A percentile compares a stretch with the other conserved stretches of the same genome.
These are phyloP conservation scores for Onygena corvina DNA, from an alignment of 2,329 filamentous ascomycete species.

Conservation along the genomic window DNA sequence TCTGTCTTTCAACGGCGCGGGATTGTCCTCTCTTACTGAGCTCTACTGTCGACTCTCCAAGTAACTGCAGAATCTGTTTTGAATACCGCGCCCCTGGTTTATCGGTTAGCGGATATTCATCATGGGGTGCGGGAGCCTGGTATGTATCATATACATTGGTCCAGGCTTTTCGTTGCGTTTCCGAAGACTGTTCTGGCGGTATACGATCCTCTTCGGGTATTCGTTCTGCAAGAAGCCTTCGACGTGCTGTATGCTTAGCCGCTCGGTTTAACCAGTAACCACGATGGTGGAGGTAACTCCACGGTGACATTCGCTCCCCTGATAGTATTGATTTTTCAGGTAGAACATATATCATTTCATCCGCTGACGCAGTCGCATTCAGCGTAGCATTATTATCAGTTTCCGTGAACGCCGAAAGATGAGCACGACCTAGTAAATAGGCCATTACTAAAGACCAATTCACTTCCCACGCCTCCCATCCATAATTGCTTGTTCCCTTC, in stretches of 20 bases:
- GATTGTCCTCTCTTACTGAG: conserved; percentile 43
- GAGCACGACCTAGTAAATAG: conserved; percentile 44
- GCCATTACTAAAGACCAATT: conserved; percentile 55
- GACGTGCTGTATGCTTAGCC: conserved; percentile 39
- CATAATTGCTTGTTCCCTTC: conserved; percentile 76
- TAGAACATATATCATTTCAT: conserved; percentile 31
- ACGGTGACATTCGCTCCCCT: conserved; percentile 43
- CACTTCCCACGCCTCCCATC: conserved; percentile 88
- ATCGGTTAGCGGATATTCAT: conserved; percentile 40
- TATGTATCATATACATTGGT: conserved; percentile 48
- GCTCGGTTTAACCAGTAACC: conserved; percentile 50
- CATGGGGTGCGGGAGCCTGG: conserved; percentile 46
- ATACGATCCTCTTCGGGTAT: conserved; percentile 49
- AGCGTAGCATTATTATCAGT: conserved; percentile 19
- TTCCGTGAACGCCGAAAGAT: conserved; percentile 36
- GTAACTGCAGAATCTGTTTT: conserved; percentile 37
- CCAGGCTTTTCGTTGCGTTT: conserved; percentile 43
- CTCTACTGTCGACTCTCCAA: conserved; percentile 38
- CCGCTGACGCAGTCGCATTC: not conserved
- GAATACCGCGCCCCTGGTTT: conserved; percentile 41
- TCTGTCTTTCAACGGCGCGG: conserved; percentile 44
- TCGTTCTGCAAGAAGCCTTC: conserved; percentile 41
- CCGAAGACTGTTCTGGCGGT: conserved; percentile 44
- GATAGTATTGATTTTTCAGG: conserved; percentile 41
- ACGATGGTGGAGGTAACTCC: conserved; percentile 49